These are phyloP conservation scores for Leptodontidium sp. DNA, from an alignment of 2,329 filamentous ascomycete species.

Conservation along the genomic window DNA sequence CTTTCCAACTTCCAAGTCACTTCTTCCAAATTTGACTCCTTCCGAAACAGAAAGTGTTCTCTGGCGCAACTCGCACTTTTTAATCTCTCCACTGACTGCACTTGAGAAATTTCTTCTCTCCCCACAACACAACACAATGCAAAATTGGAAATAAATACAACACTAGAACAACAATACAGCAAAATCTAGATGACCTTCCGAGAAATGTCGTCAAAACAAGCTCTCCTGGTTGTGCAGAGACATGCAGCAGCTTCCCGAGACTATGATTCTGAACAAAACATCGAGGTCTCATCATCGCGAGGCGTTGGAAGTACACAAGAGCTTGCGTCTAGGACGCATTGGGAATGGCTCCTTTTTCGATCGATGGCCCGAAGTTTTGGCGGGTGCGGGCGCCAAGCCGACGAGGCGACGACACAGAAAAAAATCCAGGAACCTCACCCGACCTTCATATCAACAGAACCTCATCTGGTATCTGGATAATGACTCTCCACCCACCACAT, in stretches of 20 bases:
- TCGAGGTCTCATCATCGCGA: conserved; percentile 14
- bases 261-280: conserved; percentile 24
- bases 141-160: neutral
- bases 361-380: neutral
- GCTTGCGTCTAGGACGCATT: neutral
- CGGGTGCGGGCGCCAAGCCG: conserved; percentile 16
- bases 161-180: neutral
- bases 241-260: conserved; percentile 36
- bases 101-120: neutral
- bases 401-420: conserved; percentile 18
- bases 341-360: neutral
- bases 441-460: neutral
- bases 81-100: neutral
- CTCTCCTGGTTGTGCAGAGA: conserved; percentile 28
- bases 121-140: neutral
- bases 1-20: neutral
- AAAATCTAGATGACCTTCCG: neutral
- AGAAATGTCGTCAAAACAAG: conserved; percentile 37
- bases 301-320: neutral
- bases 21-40: neutral
- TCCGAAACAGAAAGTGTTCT: neutral
- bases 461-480: neutral
- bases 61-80: conserved; percentile 1
- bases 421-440: conserved; percentile 5
- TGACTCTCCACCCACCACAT: neutral